Evolutionary conservation across 1,139 yeast genomes (phyloP).

Genomic region (Saccharomyces hybrid): DNA sequence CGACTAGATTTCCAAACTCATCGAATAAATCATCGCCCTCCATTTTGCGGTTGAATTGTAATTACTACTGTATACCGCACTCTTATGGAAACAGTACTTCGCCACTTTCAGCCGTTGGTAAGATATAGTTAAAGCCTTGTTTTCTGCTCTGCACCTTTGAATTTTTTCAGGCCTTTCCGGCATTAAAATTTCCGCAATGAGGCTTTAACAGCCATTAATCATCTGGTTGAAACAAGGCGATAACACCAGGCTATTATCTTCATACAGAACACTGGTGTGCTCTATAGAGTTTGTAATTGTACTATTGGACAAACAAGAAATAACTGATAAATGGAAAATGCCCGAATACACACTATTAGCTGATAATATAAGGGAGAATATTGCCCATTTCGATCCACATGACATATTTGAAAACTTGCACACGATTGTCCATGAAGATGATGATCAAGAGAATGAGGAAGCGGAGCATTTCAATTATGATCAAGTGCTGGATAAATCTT

Average conservation of each 20-base stretch:
- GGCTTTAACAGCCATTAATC: neutral
- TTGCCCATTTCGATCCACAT: conserved; percentile 18
- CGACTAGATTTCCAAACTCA: conserved; percentile 51
- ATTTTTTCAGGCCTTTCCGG: neutral
- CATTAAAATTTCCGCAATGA: conserved; percentile 1
- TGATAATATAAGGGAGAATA: conserved; percentile 18
- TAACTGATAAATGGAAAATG: conserved; percentile 8
- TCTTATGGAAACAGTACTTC: neutral
- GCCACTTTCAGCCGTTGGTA: neutral
- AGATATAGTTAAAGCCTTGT: neutral
- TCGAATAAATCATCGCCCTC: conserved; percentile 32
- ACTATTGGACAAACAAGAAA: neutral
- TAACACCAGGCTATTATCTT: neutral
- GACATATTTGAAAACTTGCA: conserved; percentile 25
- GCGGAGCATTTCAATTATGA: conserved; percentile 66
- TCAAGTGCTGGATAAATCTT: conserved; percentile 57
- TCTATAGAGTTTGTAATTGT: neutral
- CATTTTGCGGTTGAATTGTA: neutral
- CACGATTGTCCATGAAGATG: conserved; percentile 23
- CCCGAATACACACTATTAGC: conserved; percentile 21
- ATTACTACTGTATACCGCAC: neutral
- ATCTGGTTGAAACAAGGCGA: neutral
- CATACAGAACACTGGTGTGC: too few species aligned
- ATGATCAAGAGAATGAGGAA: conserved; percentile 41
- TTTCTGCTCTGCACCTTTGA: neutral